phyloP scores from a whole-genome alignment of 768 basidiomycete species.

The Trichaptum fuscoviolaceum region DNA sequence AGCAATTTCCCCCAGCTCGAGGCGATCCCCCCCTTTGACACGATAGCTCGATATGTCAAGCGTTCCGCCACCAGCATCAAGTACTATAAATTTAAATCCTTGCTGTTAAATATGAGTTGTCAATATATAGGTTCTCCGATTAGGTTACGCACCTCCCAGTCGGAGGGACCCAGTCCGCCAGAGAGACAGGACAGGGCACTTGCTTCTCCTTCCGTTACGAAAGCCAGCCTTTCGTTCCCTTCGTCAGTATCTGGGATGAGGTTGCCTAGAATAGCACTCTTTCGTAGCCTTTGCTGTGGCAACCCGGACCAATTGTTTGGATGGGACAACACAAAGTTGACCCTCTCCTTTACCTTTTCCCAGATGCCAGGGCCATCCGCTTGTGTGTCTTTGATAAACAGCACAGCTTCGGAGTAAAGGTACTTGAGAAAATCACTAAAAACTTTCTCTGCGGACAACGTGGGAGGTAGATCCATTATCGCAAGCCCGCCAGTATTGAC shows the following conservation, averaged over 20 bases:
- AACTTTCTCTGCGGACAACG: slow-evolving; percentile 37
- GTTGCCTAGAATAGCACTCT: slow-evolving; percentile 36
- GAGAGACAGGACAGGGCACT: slow-evolving; percentile 44
- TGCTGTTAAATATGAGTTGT: slow-evolving; percentile 23
- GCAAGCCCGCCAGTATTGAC: background rate
- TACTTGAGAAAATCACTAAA: slow-evolving; percentile 48
- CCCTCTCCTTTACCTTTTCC: background rate
- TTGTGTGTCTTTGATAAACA: slow-evolving; percentile 42
- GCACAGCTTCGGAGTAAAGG: slow-evolving; percentile 35
- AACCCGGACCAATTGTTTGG: slow-evolving; percentile 44
- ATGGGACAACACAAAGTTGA: slow-evolving; percentile 42
- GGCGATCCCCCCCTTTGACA: too few species aligned
- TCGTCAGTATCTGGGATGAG: slow-evolving; percentile 31
- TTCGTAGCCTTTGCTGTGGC: slow-evolving; percentile 38
- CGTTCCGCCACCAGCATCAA: slow-evolving; percentile 78
- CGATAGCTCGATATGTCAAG: slow-evolving; percentile 43
- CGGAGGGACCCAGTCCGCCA: slow-evolving; percentile 27
- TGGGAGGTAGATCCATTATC: slow-evolving; percentile 29
- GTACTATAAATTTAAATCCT: slow-evolving; percentile 64
- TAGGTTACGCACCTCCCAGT: too few species aligned
- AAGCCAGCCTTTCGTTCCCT: slow-evolving; percentile 37
- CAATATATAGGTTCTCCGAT: too few species aligned
- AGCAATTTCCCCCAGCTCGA: too few species aligned
- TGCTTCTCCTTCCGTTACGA: slow-evolving; percentile 51
- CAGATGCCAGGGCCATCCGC: slow-evolving; percentile 26